Percentiles rank a stretch among this genome's conserved stretches.
These are phyloP conservation scores for Solanum chilense DNA, from an alignment of 257 asterid genomes.

Conservation along the genomic window DNA sequence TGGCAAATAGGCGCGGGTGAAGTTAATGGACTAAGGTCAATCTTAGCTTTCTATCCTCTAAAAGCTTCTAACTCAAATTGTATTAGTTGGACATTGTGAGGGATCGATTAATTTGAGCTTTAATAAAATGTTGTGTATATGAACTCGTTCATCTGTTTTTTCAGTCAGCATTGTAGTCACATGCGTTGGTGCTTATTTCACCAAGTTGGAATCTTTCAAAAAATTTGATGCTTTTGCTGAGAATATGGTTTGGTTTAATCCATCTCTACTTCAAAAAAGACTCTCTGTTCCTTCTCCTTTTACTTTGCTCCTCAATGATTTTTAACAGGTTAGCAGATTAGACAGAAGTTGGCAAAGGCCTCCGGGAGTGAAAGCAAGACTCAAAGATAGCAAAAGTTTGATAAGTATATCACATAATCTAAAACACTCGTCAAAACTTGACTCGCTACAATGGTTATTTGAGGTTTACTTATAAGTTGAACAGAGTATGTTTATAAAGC, in stretches of 20 bases:
- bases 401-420: slow-evolving; percentile 34
- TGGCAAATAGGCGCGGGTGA: slow-evolving; percentile 85
- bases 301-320: background rate
- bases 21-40: slow-evolving; percentile 67
- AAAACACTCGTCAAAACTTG: background rate
- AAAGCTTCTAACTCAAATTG: slow-evolving; percentile 63
- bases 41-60: slow-evolving; percentile 76
- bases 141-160: slow-evolving; percentile 16
- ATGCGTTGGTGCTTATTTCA: slow-evolving; percentile 83
- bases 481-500: background rate
- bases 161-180: slow-evolving; percentile 76
- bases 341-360: slow-evolving; percentile 97
- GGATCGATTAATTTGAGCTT: background rate
- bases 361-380: slow-evolving; percentile 81
- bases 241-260: slow-evolving; percentile 49
- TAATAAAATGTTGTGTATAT: background rate
- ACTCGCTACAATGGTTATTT: background rate
- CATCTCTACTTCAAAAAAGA: background rate
- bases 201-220: slow-evolving; percentile 87
- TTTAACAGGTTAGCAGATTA: slow-evolving; percentile 64
- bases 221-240: slow-evolving; percentile 94
- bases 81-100: background rate
- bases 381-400: slow-evolving; percentile 50
- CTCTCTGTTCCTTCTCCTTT: background rate
- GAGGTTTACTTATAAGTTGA: background rate